Evolutionary conservation across 352 stramenopile species (phyloP).

Genomic region (Plasmopara muralis): DNA sequence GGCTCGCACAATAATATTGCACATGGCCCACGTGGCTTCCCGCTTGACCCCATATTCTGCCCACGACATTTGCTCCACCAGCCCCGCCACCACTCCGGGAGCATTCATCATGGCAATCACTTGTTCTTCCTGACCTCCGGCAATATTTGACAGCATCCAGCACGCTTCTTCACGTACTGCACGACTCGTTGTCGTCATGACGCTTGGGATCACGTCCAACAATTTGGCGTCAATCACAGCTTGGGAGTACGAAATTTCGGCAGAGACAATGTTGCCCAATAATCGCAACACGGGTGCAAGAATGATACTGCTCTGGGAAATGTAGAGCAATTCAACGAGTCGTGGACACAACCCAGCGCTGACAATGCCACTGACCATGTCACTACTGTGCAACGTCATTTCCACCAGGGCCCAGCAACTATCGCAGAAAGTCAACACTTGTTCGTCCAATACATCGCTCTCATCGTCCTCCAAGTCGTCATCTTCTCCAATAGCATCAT

Average conservation of each 20-base stretch:
- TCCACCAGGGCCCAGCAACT: slow-evolving; percentile 81
- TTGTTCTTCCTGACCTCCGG: slow-evolving; percentile 62
- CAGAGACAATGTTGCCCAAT: slow-evolving; percentile 78
- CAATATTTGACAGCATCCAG: slow-evolving; percentile 86
- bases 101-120: slow-evolving; percentile 71
- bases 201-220: slow-evolving; percentile 72
- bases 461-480: slow-evolving; percentile 69
- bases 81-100: slow-evolving; percentile 46
- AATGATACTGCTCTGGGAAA: slow-evolving; percentile 80
- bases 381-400: slow-evolving; percentile 66
- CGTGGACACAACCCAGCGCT: slow-evolving; percentile 52
- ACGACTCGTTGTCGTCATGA: slow-evolving; percentile 75
- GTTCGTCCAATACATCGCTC: slow-evolving; percentile 67
- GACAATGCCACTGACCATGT: slow-evolving; percentile 59
- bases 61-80: slow-evolving; percentile 85
- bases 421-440: slow-evolving; percentile 82
- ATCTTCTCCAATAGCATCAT: slow-evolving; percentile 73
- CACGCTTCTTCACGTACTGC: slow-evolving; percentile 77
- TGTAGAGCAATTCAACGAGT: slow-evolving; percentile 77
- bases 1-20: slow-evolving; percentile 77
- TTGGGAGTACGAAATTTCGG: slow-evolving; percentile 67
- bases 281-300: slow-evolving; percentile 68
- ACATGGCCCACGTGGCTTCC: slow-evolving; percentile 82
- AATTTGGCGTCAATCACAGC: slow-evolving; percentile 73
- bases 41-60: slow-evolving; percentile 80